A percentile compares a stretch with the other conserved stretches of the same genome.
Evolutionary conservation across 106 monocot genomes (phyloP).

Genomic region (Phalaenopsis aphrodite): DNA sequence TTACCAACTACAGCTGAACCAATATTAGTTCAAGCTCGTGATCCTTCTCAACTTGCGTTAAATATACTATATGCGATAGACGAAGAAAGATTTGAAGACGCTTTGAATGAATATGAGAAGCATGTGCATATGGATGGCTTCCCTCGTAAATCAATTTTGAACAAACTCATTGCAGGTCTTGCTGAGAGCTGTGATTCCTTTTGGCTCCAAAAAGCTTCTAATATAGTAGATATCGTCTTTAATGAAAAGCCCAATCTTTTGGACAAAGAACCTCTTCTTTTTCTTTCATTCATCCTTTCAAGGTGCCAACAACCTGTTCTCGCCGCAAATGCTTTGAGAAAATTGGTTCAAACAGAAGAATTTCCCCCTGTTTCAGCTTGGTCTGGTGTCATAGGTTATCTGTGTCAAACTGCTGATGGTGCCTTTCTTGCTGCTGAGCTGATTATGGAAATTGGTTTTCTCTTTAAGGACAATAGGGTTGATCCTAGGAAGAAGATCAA

Average conservation of each 20-base stretch:
- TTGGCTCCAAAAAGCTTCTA: conserved; percentile 61
- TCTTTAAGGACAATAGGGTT: conserved; percentile 74
- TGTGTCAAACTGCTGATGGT: conserved; percentile 56
- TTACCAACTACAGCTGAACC: conserved; percentile 24
- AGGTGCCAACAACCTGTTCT: conserved; percentile 45
- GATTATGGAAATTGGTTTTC: conserved; percentile 61
- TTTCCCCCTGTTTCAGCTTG: conserved; percentile 58
- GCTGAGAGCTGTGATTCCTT: conserved; percentile 54
- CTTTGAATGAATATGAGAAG: conserved; percentile 71
- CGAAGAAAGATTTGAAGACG: conserved; percentile 45
- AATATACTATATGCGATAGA: conserved; percentile 46
- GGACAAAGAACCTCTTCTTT: conserved; percentile 69
- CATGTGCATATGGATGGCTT: conserved; percentile 59
- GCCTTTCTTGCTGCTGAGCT: conserved; percentile 75
- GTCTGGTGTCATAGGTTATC: conserved; percentile 53
- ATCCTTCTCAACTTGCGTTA: conserved; percentile 29
- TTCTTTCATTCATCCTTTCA: conserved; percentile 60
- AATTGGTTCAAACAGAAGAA: conserved; percentile 50
- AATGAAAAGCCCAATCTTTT: conserved; percentile 42
- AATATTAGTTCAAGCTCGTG: conserved; percentile 34
- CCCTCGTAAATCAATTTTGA: conserved; percentile 58
- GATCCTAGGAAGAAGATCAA: conserved; percentile 78
- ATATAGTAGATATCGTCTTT: conserved; percentile 40
- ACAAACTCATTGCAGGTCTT: conserved; percentile 47
- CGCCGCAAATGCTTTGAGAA: conserved; percentile 64